A percentile compares a stretch with the other conserved stretches of the same genome.
Evolutionary conservation across 164 flowering plant species (phyloP).

Genomic region (Vitis amurensis): DNA sequence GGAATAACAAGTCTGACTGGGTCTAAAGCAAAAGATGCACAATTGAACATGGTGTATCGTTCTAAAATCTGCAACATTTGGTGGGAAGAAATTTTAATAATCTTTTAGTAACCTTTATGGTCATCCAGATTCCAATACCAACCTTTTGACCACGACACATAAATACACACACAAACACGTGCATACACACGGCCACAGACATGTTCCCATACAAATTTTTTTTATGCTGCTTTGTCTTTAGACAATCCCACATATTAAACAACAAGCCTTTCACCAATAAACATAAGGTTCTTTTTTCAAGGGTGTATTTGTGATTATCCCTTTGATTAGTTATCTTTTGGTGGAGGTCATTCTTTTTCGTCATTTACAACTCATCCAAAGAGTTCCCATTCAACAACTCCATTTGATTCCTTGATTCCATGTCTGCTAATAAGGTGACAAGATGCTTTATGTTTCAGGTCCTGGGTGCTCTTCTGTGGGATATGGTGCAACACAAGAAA

Average conservation of each 20-base stretch:
- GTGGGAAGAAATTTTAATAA: slow-evolving; percentile 1
- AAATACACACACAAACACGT: too few species aligned
- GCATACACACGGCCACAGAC: neutral
- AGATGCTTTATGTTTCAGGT: slow-evolving; percentile 52
- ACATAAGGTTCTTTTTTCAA: neutral
- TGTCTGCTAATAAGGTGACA: slow-evolving; percentile 37
- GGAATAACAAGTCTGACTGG: neutral
- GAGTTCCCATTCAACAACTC: neutral
- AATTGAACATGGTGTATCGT: neutral
- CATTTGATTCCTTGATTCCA: neutral
- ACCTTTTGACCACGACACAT: neutral
- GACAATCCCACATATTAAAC: slow-evolving; percentile 19
- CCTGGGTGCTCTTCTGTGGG: slow-evolving; percentile 99
- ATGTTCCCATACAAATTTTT: neutral
- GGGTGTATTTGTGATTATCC: neutral
- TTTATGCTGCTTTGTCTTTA: slow-evolving; percentile 19
- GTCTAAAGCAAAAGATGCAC: neutral
- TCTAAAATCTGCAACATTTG: too few species aligned
- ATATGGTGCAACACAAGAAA: slow-evolving; percentile 98
- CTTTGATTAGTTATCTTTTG: neutral
- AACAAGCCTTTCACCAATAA: slow-evolving; percentile 1
- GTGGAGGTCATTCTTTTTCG: neutral
- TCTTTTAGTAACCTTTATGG: neutral
- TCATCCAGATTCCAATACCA: neutral
- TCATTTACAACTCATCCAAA: neutral